Percentiles rank a stretch among this genome's conserved stretches.
These are phyloP conservation scores for Astragalus membranaceus DNA, from an alignment of 306 rosid species.

Conservation along the genomic window DNA sequence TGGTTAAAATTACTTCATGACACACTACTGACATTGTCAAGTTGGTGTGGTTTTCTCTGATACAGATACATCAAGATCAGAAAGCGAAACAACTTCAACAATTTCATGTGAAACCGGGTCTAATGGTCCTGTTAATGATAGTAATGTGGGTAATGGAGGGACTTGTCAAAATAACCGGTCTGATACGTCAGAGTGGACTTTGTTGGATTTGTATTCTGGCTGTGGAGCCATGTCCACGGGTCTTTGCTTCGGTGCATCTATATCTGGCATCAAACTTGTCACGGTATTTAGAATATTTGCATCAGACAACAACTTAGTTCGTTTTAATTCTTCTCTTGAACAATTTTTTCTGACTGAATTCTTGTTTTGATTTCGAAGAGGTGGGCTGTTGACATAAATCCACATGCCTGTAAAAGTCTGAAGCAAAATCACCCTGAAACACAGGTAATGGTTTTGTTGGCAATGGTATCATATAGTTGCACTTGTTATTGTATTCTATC, in stretches of 20 bases:
- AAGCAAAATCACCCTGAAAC: slow-evolving; percentile 42
- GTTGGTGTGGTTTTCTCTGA: not conserved
- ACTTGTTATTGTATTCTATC: not conserved
- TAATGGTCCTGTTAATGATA: not conserved
- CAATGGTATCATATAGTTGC: not conserved
- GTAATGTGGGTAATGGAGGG: not conserved
- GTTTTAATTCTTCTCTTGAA: not conserved
- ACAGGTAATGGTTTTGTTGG: slow-evolving; percentile 11
- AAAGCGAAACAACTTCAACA: slow-evolving; percentile 15
- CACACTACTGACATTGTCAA: not conserved
- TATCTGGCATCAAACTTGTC: slow-evolving; percentile 33
- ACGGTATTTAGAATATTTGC: slow-evolving; percentile 24
- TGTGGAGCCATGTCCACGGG: slow-evolving; percentile 55
- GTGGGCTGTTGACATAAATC: slow-evolving; percentile 40
- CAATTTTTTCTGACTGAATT: not conserved
- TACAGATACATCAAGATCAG: not conserved
- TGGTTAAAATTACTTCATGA: not conserved
- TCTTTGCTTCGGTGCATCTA: slow-evolving; percentile 34
- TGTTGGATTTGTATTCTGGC: slow-evolving; percentile 37
- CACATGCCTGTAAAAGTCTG: slow-evolving; percentile 32
- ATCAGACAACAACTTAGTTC: not conserved
- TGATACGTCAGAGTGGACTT: slow-evolving; percentile 1
- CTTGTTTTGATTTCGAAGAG: slow-evolving; percentile 15
- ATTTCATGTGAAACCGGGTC: slow-evolving; percentile 25
- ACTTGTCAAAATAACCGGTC: not conserved